These are phyloP conservation scores for Terana coerulea DNA, from an alignment of 768 basidiomycete genomes.

Conservation along the genomic window DNA sequence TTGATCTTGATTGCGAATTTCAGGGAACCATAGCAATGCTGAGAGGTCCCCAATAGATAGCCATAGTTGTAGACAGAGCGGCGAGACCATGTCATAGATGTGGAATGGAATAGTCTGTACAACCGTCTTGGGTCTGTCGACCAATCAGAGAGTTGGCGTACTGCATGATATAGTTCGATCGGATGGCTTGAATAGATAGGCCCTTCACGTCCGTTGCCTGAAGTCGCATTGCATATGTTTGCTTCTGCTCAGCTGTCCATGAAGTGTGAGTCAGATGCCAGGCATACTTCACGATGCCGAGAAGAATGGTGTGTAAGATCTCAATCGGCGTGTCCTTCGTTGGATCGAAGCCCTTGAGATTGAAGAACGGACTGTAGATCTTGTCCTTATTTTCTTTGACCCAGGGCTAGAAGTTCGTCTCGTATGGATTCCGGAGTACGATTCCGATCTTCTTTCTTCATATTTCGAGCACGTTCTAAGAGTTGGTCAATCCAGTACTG, in stretches of 20 bases:
- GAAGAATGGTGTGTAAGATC: slow-evolving; percentile 40
- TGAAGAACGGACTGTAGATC: not conserved
- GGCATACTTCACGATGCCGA: slow-evolving; percentile 40
- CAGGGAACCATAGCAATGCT: slow-evolving; percentile 19
- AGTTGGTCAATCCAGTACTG: slow-evolving; percentile 16
- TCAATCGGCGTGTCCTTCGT: slow-evolving; percentile 32
- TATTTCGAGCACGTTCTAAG: slow-evolving; percentile 7
- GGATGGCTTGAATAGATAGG: slow-evolving; percentile 27
- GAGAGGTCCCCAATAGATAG: slow-evolving; percentile 14
- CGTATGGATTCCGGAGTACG: not conserved
- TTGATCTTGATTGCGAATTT: slow-evolving; percentile 17
- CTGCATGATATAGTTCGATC: slow-evolving; percentile 39
- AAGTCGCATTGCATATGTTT: slow-evolving; percentile 26
- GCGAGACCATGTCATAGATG: slow-evolving; percentile 18
- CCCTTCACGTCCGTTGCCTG: slow-evolving; percentile 31
- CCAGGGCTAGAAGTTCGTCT: not conserved
- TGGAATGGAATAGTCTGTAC: slow-evolving; percentile 36
- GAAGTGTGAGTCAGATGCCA: slow-evolving; percentile 34
- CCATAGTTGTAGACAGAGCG: slow-evolving; percentile 17
- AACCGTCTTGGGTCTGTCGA: slow-evolving; percentile 37
- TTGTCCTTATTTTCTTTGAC: not conserved
- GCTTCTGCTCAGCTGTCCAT: slow-evolving; percentile 27
- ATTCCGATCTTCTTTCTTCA: not conserved
- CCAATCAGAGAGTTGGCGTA: slow-evolving; percentile 41
- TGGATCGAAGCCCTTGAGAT: slow-evolving; percentile 18